Percentiles rank a stretch among this genome's conserved stretches.
These are phyloP conservation scores for Solanum clarkiae DNA, from an alignment of 257 asterid genomes.

Conservation along the genomic window DNA sequence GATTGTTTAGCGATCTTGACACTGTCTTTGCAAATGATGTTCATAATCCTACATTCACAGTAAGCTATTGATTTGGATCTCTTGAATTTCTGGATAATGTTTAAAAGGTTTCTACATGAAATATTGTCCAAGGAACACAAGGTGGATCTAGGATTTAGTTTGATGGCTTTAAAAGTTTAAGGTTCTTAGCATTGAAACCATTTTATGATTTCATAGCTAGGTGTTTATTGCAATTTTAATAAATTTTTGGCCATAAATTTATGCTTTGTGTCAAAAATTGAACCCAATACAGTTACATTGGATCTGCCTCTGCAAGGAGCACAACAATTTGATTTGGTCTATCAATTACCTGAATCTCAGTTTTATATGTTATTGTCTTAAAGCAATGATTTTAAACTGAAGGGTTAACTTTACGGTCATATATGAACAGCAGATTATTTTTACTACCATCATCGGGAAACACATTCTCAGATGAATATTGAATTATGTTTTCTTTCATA, in stretches of 20 bases:
- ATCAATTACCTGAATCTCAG: neutral
- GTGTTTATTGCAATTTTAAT: too few relatives aligned
- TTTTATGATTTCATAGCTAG: too few relatives aligned
- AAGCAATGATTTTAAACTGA: neutral
- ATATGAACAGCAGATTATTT: neutral
- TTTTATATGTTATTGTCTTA: neutral
- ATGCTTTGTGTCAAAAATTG: too few relatives aligned
- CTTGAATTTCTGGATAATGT: neutral
- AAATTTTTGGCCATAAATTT: too few relatives aligned
- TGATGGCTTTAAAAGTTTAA: neutral
- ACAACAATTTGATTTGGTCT: neutral
- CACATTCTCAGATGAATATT: neutral
- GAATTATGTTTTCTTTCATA: neutral
- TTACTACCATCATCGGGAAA: neutral
- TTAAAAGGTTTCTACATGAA: neutral
- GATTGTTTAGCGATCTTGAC: slow-evolving; percentile 63
- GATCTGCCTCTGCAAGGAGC: neutral
- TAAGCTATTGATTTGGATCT: slow-evolving; percentile 23
- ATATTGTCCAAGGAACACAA: neutral
- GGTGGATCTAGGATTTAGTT: neutral
- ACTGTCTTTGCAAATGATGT: slow-evolving; percentile 66
- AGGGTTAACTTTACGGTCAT: neutral
- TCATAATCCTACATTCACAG: slow-evolving; percentile 82
- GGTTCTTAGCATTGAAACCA: neutral
- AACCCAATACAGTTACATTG: too few relatives aligned